Percentiles rank a stretch among this genome's conserved stretches.
phyloP scores from a whole-genome alignment of 345 rosid species.

The Abelmoschus esculentus region DNA sequence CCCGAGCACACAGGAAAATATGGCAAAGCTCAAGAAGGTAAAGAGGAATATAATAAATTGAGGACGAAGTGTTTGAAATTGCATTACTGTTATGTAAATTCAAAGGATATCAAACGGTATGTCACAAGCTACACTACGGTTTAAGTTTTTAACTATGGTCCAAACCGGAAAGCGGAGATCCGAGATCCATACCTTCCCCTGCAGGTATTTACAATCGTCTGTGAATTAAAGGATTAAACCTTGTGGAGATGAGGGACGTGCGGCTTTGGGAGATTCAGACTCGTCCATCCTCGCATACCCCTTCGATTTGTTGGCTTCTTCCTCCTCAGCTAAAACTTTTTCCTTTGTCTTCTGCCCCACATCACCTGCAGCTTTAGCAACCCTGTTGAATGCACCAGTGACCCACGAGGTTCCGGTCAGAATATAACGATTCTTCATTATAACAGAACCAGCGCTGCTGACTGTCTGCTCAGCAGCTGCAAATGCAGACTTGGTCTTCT shows the following conservation, averaged over 20 bases:
- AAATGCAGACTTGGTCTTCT: conserved; percentile 74
- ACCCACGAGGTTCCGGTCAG: conserved; percentile 79
- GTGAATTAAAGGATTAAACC: conserved; percentile 5
- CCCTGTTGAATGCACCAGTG: conserved; percentile 69
- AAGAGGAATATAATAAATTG: too few species aligned
- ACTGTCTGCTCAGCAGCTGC: conserved; percentile 86
- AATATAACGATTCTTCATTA: conserved; percentile 80
- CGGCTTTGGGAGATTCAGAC: conserved; percentile 21
- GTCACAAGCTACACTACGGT: not conserved
- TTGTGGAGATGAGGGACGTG: conserved; percentile 1
- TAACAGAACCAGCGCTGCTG: conserved; percentile 65
- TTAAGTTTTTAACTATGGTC: not conserved
- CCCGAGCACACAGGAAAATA: too few species aligned
- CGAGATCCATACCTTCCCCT: not conserved
- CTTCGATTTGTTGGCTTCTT: conserved; percentile 19
- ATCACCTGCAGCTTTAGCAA: conserved; percentile 81
- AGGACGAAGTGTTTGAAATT: not conserved
- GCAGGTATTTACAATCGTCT: conserved; percentile 13
- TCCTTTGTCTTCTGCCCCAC: conserved; percentile 83
- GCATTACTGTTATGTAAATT: not conserved
- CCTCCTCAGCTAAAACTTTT: conserved; percentile 63
- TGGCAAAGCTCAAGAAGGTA: too few species aligned
- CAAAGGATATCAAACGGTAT: not conserved
- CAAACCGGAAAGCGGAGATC: not conserved
- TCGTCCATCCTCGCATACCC: conserved; percentile 38